These are phyloP conservation scores for Irpex sp. DNA, from an alignment of 1,284 basidiomycete genomes.

Conservation along the genomic window DNA sequence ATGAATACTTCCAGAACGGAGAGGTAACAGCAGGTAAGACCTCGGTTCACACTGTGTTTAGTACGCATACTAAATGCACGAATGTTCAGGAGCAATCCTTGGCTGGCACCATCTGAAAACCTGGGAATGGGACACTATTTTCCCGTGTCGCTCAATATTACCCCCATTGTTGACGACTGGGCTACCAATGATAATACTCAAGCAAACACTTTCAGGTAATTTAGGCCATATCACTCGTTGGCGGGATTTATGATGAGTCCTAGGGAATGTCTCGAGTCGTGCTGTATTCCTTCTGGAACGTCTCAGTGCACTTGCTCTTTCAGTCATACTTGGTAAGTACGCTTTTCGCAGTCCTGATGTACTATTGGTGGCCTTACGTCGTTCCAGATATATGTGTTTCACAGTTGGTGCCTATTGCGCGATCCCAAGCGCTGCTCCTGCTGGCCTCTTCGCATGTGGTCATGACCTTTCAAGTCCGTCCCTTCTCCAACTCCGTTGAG, in stretches of 20 bases:
- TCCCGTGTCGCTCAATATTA: conserved; percentile 34
- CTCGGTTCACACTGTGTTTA: not conserved
- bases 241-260: not conserved
- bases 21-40: conserved; percentile 34
- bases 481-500: conserved; percentile 39
- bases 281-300: conserved; percentile 30
- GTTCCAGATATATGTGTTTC: conserved; percentile 28
- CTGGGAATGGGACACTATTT: conserved; percentile 36
- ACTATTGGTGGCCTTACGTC: too few species aligned
- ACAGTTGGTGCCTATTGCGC: conserved; percentile 22
- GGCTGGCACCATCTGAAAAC: conserved; percentile 26
- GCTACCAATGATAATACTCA: conserved; percentile 24
- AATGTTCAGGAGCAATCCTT: conserved; percentile 25
- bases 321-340: conserved; percentile 31
- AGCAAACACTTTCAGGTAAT: conserved; percentile 20
- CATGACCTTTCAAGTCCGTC: conserved; percentile 36
- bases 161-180: conserved; percentile 33
- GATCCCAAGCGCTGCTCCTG: conserved; percentile 27
- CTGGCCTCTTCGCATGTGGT: conserved; percentile 37
- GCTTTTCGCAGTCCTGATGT: too few species aligned
- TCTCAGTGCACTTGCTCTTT: conserved; percentile 28
- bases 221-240: not conserved
- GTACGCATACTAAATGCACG: not conserved
- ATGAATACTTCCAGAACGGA: conserved; percentile 40
- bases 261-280: conserved; percentile 9